These are phyloP conservation scores for Phytophthora uliginosa DNA, from an alignment of 352 stramenopile genomes.

Conservation along the genomic window DNA sequence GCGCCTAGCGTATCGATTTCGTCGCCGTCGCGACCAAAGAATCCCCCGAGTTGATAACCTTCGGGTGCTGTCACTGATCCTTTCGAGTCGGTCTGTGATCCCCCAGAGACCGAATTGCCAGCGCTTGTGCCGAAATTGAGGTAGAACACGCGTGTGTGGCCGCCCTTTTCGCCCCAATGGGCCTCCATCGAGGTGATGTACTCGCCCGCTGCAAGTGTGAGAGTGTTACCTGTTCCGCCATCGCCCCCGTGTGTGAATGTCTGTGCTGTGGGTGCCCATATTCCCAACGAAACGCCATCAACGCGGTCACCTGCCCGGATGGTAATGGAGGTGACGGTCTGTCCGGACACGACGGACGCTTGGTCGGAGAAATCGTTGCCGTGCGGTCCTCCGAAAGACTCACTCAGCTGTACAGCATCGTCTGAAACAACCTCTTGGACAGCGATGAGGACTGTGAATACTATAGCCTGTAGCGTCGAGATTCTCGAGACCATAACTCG, in stretches of 20 bases:
- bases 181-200: slow-evolving; percentile 35
- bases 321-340: slow-evolving; percentile 25
- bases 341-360: slow-evolving; percentile 17
- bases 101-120: slow-evolving; percentile 27
- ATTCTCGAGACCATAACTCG: background rate
- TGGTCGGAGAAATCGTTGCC: slow-evolving; percentile 34
- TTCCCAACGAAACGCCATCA: slow-evolving; percentile 21
- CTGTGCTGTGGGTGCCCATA: slow-evolving; percentile 22
- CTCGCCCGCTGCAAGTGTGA: slow-evolving; percentile 25
- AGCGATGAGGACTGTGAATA: background rate
- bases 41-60: slow-evolving; percentile 27
- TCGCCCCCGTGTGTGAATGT: slow-evolving; percentile 32
- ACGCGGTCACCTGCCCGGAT: slow-evolving; percentile 26
- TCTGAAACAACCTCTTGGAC: slow-evolving; percentile 6
- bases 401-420: slow-evolving; percentile 27
- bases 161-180: slow-evolving; percentile 32
- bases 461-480: background rate
- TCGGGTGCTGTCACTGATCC: slow-evolving; percentile 22
- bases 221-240: slow-evolving; percentile 28
- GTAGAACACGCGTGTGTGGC: slow-evolving; percentile 33
- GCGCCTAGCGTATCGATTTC: slow-evolving; percentile 33
- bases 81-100: slow-evolving; percentile 22
- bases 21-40: slow-evolving; percentile 35
- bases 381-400: slow-evolving; percentile 30
- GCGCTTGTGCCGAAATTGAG: slow-evolving; percentile 33